A percentile compares a stretch with the other conserved stretches of the same genome.
phyloP scores from a whole-genome alignment of 75 land plant genomes.

The Cryptomeria japonica region DNA sequence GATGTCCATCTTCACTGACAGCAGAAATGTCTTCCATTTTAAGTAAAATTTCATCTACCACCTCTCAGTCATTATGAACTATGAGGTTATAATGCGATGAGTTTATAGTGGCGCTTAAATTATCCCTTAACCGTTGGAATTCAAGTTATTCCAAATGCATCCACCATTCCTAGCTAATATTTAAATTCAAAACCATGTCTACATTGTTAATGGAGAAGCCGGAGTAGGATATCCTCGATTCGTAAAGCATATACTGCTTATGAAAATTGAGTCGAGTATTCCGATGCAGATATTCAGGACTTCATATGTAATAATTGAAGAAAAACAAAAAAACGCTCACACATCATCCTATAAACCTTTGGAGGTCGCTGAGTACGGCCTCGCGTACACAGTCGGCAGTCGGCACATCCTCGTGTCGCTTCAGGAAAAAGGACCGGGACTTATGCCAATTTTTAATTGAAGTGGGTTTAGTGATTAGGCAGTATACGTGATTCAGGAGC shows the following conservation, averaged over 20 bases:
- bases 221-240: background rate
- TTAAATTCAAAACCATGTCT: background rate
- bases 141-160: background rate
- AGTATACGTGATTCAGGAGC: too few species aligned
- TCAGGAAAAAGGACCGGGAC: too few species aligned
- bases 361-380: too few species aligned
- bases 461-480: too few species aligned
- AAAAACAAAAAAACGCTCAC: too few species aligned
- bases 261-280: background rate
- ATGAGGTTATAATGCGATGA: background rate
- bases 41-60: background rate
- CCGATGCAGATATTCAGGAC: too few species aligned
- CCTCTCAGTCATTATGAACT: too few species aligned
- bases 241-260: background rate
- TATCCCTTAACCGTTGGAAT: background rate
- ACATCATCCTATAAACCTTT: too few species aligned
- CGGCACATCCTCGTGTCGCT: too few species aligned
- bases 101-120: background rate
- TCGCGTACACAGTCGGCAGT: too few species aligned
- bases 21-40: background rate
- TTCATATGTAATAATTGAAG: too few species aligned
- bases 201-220: background rate
- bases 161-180: background rate
- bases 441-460: too few species aligned
- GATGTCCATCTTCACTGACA: background rate